Base-by-base conservation (phyloP, 176 grass and related monocot genomes). In the Poa annua region DNA sequence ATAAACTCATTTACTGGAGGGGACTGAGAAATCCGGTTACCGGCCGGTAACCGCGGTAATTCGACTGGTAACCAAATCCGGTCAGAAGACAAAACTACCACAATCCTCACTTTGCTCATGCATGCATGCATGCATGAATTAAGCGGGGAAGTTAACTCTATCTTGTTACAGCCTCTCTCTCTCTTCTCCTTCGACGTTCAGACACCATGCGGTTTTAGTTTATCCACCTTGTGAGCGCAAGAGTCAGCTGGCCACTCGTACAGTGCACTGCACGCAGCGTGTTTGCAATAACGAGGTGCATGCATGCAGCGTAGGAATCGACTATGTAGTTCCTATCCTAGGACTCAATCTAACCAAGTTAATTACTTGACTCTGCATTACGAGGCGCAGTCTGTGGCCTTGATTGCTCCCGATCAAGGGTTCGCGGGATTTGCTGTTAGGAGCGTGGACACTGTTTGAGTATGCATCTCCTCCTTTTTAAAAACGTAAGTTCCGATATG, bases 281-380 rank as follows among this genome's bases (percentile, higher is more conserved):
- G 22, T 24, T 26, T 7, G 9, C 38, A 50, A 69, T 36, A 39
- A 33, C 63, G 32, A 79, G 66, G 75, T 59, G 57, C 79, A 51
- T 20, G 59, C 66, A 68, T 67, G 76, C 22, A 80, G 33, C 87
- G n/a, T 80, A 21, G 82, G 59, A 42, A 45, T 41, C 76, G 50
- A 34, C 77, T 29, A 62, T 15, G 87, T 19, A 61, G 77, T 81
- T 85, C 71, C 88, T 77, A 81, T 85, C 71, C 88, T 77, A 81
- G 83, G 88, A 85, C 88, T 81, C 83, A 33, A 85, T 77, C 75
- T 53, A 44, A 21, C 53, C 49, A 11, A 2, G 25, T 26, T 11
- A 45, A 68, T 2, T 39, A 68, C 2, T 83, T 47, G 22, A 71
- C 16, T 51, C 49, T 5, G 56, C 55, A 36, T 80, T 67, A 35